These are phyloP conservation scores for Aspergillus steynii DNA, from an alignment of 495 filamentous ascomycete species.

Conservation along the genomic window DNA sequence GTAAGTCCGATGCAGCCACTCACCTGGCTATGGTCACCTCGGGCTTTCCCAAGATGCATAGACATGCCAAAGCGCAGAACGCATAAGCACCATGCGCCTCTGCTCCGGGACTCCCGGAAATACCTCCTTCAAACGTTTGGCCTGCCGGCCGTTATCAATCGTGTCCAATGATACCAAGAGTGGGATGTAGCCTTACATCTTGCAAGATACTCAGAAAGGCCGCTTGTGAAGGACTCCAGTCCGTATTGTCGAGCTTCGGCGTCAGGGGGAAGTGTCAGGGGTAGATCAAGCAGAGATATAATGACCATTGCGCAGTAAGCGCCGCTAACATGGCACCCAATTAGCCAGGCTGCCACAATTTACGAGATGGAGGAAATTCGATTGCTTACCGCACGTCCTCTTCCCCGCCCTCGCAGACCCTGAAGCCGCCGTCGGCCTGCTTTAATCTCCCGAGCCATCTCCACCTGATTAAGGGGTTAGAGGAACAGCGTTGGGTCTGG, in stretches of 20 bases:
- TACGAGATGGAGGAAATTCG: neutral
- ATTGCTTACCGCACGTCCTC: slow-evolving; percentile 76
- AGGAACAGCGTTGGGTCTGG: slow-evolving; percentile 14
- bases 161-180: slow-evolving; percentile 4
- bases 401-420: slow-evolving; percentile 78
- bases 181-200: slow-evolving; percentile 60
- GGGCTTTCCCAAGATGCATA: slow-evolving; percentile 80
- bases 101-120: slow-evolving; percentile 73
- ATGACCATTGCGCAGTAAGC: slow-evolving; percentile 87
- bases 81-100: slow-evolving; percentile 98
- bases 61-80: slow-evolving; percentile 87
- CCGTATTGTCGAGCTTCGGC: slow-evolving; percentile 48
- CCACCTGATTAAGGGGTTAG: slow-evolving; percentile 54
- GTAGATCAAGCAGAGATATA: slow-evolving; percentile 79
- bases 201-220: slow-evolving; percentile 75
- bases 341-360: slow-evolving; percentile 7
- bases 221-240: slow-evolving; percentile 58
- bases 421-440: slow-evolving; percentile 80
- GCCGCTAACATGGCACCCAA: slow-evolving; percentile 54
- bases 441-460: slow-evolving; percentile 83
- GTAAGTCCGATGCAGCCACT: slow-evolving; percentile 20
- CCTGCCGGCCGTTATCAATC: slow-evolving; percentile 48
- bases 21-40: slow-evolving; percentile 67
- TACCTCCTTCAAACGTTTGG: slow-evolving; percentile 93
- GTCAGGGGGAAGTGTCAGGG: slow-evolving; percentile 71